phyloP scores from a whole-genome alignment of 176 grass and related monocot species.

The Paspalum vaginatum region DNA sequence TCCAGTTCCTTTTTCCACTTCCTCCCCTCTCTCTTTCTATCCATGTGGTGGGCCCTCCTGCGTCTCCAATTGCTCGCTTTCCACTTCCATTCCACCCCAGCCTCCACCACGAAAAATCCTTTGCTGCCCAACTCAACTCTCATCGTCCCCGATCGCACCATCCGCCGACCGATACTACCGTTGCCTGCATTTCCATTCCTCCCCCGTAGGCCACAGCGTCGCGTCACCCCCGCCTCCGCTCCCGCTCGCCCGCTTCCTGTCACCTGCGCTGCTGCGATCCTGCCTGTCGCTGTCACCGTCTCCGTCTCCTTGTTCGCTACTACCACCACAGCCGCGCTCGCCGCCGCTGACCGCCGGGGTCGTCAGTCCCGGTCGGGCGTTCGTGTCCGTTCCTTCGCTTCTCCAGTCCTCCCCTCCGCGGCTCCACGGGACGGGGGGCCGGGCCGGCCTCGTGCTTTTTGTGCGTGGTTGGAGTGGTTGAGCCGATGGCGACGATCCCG shows the following conservation, averaged over 20 bases:
- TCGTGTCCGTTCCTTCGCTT: neutral
- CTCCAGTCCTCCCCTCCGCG: neutral
- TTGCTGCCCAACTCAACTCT: conserved; percentile 7
- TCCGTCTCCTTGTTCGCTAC: conserved; percentile 36
- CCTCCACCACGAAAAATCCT: conserved; percentile 31
- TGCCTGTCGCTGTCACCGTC: conserved; percentile 35
- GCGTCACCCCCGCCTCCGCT: neutral
- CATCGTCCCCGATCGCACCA: conserved; percentile 28
- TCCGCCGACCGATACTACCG: conserved; percentile 1
- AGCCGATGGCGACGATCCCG: conserved; percentile 59
- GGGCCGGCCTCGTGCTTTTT: conserved; percentile 34
- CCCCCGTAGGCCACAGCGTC: neutral
- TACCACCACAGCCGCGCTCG: conserved; percentile 23
- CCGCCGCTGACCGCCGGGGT: conserved; percentile 42
- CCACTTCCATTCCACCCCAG: neutral
- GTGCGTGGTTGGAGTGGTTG: conserved; percentile 79
- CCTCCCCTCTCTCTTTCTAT: neutral
- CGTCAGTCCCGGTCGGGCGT: neutral
- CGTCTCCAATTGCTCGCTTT: conserved; percentile 24
- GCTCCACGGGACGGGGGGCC: neutral
- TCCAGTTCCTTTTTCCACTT: neutral
- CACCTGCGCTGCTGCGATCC: neutral
- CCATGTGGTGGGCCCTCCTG: conserved; percentile 6
- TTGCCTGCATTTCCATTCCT: conserved; percentile 19
- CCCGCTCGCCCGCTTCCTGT: conserved; percentile 22